Conservation (phyloP, 176 grass and related monocot species). For the Triticum timopheevii region DNA sequence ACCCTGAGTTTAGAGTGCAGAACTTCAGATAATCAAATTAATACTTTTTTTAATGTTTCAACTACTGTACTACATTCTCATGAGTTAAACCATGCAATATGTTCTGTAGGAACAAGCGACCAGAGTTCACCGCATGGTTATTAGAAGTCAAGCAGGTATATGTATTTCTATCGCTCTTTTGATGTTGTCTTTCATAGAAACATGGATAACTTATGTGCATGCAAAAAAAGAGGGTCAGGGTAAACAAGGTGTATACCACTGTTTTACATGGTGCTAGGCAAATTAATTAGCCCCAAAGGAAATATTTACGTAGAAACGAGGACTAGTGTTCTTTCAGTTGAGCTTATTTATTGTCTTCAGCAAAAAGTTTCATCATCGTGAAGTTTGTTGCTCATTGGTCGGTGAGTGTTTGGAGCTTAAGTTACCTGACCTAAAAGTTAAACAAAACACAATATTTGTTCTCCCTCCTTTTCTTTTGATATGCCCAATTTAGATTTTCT, state of each 20-base stretch:
- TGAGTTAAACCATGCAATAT: background rate
- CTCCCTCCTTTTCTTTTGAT: background rate
- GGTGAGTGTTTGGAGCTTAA: background rate
- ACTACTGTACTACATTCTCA: constrained; percentile 4
- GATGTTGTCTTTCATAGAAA: background rate
- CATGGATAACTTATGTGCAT: background rate
- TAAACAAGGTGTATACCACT: background rate
- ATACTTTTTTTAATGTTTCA: background rate
- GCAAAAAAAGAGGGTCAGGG: background rate
- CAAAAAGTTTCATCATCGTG: background rate
- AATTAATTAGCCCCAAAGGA: background rate
- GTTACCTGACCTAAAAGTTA: background rate
- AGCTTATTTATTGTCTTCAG: background rate
- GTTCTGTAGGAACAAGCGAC: constrained; percentile 85
- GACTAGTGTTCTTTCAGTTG: background rate
- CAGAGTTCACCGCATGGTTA: constrained; percentile 97
- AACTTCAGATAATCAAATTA: background rate
- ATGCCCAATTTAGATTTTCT: background rate
- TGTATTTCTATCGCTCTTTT: constrained; percentile 7
- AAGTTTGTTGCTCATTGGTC: background rate
- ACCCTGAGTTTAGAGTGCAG: background rate
- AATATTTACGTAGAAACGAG: background rate
- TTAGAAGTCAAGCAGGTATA: constrained; percentile 89
- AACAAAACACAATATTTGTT: background rate
- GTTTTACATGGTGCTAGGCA: background rate